Percentiles rank a stretch among this genome's conserved stretches.
Conservation (phyloP, 2,329 filamentous ascomycete genomes). For the Aureobasidium uvarum region DNA sequence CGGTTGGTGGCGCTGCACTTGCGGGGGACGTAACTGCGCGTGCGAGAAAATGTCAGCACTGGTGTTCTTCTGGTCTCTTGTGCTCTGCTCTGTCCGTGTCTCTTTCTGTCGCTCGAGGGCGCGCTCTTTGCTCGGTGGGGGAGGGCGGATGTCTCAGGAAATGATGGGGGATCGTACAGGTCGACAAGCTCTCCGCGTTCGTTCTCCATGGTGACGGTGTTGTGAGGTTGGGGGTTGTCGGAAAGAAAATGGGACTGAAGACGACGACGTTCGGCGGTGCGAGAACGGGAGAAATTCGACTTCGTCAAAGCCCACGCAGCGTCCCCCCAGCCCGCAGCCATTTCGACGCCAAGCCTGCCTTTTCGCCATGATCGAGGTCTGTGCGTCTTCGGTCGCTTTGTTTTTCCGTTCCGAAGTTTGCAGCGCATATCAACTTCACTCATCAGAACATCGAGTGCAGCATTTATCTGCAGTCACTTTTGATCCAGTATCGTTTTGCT, state of each 20-base stretch:
- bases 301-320: slow-evolving; percentile 14
- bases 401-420: slow-evolving; percentile 7
- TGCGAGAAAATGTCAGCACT: slow-evolving; percentile 25
- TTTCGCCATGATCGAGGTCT: background rate
- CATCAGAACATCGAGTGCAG: background rate
- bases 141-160: background rate
- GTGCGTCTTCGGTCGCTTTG: background rate
- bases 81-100: background rate
- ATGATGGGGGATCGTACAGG: slow-evolving; percentile 64
- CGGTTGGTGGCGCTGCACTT: slow-evolving; percentile 99
- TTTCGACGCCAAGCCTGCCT: slow-evolving; percentile 20
- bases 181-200: slow-evolving; percentile 99
- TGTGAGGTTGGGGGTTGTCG: slow-evolving; percentile 40
- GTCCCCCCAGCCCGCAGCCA: background rate
- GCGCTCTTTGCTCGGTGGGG: slow-evolving; percentile 15
- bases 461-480: background rate
- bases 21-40: slow-evolving; percentile 85
- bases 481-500: too few relatives aligned
- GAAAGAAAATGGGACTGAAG: slow-evolving; percentile 24
- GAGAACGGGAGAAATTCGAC: slow-evolving; percentile 20
- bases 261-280: slow-evolving; percentile 21
- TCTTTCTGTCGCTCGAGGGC: slow-evolving; percentile 15
- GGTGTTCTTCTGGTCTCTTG: background rate
- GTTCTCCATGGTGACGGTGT: slow-evolving; percentile 84
- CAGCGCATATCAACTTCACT: background rate